Percentiles rank a stretch among this genome's conserved stretches.
Conservation (phyloP, 768 basidiomycete species). For the Auricularia heimuer region DNA sequence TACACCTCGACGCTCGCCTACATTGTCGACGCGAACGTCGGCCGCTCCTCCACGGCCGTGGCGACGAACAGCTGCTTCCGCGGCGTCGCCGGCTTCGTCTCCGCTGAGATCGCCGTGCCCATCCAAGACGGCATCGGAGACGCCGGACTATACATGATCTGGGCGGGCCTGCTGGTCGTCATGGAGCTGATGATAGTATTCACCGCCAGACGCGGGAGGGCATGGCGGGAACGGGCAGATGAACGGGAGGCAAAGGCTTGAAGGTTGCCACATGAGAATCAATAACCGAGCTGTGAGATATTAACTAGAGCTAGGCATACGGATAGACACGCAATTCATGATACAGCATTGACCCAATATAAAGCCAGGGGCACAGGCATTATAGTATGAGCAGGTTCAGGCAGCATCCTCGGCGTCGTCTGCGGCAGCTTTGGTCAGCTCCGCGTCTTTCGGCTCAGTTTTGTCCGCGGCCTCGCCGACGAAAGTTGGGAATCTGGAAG, state of each 20-base stretch:
- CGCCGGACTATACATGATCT: conserved; percentile 69
- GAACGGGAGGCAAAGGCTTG: conserved; percentile 24
- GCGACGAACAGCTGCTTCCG: conserved; percentile 72
- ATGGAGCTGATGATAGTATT: conserved; percentile 49
- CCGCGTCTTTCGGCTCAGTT: conserved; percentile 44
- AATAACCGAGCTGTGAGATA: not conserved
- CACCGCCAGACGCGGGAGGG: conserved; percentile 45
- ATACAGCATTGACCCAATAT: too few species aligned
- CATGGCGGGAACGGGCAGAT: conserved; percentile 48
- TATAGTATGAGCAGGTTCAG: not conserved
- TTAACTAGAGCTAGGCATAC: too few species aligned
- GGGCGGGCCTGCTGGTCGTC: conserved; percentile 42
- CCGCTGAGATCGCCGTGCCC: conserved; percentile 64
- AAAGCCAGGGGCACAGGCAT: not conserved
- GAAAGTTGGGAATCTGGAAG: conserved; percentile 41
- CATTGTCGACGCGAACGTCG: conserved; percentile 77
- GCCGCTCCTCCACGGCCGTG: conserved; percentile 36
- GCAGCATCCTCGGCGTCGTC: not conserved
- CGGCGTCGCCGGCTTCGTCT: conserved; percentile 56
- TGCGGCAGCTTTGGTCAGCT: conserved; percentile 18
- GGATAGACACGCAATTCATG: too few species aligned
- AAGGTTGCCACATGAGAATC: not conserved
- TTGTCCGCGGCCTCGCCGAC: conserved; percentile 46
- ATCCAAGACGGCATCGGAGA: conserved; percentile 59
- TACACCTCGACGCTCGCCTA: conserved; percentile 71